Evolutionary conservation across 441 rosid species (phyloP).

Genomic region (Gossypium davidsonii): DNA sequence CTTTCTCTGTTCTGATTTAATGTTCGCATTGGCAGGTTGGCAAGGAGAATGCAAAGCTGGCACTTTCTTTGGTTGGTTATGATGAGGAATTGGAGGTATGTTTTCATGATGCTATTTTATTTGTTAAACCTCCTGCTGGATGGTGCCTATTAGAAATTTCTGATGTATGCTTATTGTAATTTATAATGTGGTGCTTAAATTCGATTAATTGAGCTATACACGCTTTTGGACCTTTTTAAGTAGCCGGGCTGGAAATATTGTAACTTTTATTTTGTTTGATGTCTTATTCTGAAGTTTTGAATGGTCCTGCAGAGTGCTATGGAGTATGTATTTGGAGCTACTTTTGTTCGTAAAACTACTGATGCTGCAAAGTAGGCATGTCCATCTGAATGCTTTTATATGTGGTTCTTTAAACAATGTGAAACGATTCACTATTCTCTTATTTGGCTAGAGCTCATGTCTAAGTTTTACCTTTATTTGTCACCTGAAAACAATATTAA

Average conservation of each 20-base stretch:
- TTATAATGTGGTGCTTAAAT: too few species aligned
- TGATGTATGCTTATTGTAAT: background rate
- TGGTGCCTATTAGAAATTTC: slow-evolving; percentile 3
- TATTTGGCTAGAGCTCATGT: background rate
- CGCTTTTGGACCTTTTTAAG: background rate
- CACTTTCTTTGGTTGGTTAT: slow-evolving; percentile 87
- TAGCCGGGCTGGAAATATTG: slow-evolving; percentile 4
- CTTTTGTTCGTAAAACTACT: slow-evolving; percentile 77
- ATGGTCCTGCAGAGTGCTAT: slow-evolving; percentile 66
- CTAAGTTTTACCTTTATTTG: background rate
- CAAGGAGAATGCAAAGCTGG: slow-evolving; percentile 80
- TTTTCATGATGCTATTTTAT: slow-evolving; percentile 4
- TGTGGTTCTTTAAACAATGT: background rate
- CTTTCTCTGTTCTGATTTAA: background rate
- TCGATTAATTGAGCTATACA: background rate
- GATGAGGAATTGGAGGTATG: slow-evolving; percentile 69
- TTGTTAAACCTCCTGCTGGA: background rate
- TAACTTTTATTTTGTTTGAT: background rate
- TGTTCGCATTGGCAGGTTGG: slow-evolving; percentile 56
- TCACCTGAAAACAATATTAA: background rate
- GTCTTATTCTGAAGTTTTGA: slow-evolving; percentile 15
- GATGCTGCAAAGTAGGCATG: slow-evolving; percentile 88
- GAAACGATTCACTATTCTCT: background rate
- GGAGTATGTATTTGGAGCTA: slow-evolving; percentile 93
- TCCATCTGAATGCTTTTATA: background rate